These are phyloP conservation scores for Claviceps sp. DNA, from an alignment of 2,329 filamentous ascomycete genomes.

Conservation along the genomic window DNA sequence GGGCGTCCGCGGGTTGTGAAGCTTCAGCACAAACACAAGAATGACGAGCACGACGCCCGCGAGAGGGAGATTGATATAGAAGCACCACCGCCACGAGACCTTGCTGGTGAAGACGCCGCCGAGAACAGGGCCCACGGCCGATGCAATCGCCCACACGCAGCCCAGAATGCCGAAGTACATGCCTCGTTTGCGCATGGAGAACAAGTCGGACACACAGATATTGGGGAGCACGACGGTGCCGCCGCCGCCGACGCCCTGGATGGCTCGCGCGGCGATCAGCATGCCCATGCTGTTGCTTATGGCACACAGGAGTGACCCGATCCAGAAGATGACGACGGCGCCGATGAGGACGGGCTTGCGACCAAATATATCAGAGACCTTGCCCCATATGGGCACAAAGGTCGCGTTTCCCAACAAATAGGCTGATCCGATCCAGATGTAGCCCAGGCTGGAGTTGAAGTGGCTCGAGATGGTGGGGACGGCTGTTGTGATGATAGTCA, in stretches of 20 bases:
- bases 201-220: slow-evolving; percentile 43
- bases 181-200: slow-evolving; percentile 36
- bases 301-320: slow-evolving; percentile 41
- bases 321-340: slow-evolving; percentile 38
- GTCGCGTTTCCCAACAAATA: slow-evolving; percentile 59
- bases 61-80: slow-evolving; percentile 49
- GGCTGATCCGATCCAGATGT: slow-evolving; percentile 65
- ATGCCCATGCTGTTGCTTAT: slow-evolving; percentile 35
- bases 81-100: slow-evolving; percentile 57
- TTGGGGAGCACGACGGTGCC: slow-evolving; percentile 48
- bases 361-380: slow-evolving; percentile 45
- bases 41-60: slow-evolving; percentile 33
- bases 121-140: slow-evolving; percentile 51
- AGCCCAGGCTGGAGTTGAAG: slow-evolving; percentile 54
- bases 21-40: slow-evolving; percentile 48
- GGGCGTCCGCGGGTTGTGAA: slow-evolving; percentile 55
- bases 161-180: slow-evolving; percentile 40
- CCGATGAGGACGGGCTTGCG: slow-evolving; percentile 40
- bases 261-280: slow-evolving; percentile 39
- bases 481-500: slow-evolving; percentile 53
- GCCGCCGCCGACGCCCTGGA: slow-evolving; percentile 44
- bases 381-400: slow-evolving; percentile 57
- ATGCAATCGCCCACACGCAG: slow-evolving; percentile 51
- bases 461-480: slow-evolving; percentile 51
- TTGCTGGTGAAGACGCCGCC: slow-evolving; percentile 55